Evolutionary conservation across 257 asterid species (phyloP).

Genomic region (Nicotiana sylvestris): DNA sequence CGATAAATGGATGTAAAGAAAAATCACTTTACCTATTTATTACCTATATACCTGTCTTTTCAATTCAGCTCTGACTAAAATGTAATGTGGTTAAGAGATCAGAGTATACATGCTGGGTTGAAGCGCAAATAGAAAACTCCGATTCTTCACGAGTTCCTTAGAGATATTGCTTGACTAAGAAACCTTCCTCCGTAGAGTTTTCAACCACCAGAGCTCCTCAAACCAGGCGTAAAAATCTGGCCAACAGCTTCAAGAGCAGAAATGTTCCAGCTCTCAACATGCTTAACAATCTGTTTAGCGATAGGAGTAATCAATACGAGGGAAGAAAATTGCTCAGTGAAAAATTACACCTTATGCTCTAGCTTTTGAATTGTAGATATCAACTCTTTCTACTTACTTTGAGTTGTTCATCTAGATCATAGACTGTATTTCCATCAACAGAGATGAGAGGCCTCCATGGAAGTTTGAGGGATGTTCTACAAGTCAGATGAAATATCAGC

Average conservation of each 20-base stretch:
- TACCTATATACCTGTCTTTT: neutral
- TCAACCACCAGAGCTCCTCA: slow-evolving; percentile 27
- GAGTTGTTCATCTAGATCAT: slow-evolving; percentile 44
- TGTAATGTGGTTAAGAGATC: neutral
- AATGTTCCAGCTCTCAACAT: slow-evolving; percentile 72
- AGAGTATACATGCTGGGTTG: neutral
- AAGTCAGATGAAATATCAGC: slow-evolving; percentile 5
- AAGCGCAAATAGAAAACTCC: neutral
- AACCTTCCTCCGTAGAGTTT: neutral
- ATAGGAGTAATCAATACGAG: neutral
- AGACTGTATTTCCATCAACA: slow-evolving; percentile 59
- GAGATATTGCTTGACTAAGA: neutral
- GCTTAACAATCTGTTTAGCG: slow-evolving; percentile 50
- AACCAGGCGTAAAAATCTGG: slow-evolving; percentile 65
- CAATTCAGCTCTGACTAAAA: neutral
- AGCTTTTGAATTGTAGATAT: neutral
- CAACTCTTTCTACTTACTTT: slow-evolving; percentile 33
- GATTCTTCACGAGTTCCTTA: neutral
- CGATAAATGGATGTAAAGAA: neutral
- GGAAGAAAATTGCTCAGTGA: neutral
- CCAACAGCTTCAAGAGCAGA: slow-evolving; percentile 73
- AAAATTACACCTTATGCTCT: neutral
- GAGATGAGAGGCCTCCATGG: slow-evolving; percentile 76
- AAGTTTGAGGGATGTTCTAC: slow-evolving; percentile 72
- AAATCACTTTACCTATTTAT: neutral